Base-by-base conservation (phyloP, 1,139 yeast species). In the Pichia sp. region DNA sequence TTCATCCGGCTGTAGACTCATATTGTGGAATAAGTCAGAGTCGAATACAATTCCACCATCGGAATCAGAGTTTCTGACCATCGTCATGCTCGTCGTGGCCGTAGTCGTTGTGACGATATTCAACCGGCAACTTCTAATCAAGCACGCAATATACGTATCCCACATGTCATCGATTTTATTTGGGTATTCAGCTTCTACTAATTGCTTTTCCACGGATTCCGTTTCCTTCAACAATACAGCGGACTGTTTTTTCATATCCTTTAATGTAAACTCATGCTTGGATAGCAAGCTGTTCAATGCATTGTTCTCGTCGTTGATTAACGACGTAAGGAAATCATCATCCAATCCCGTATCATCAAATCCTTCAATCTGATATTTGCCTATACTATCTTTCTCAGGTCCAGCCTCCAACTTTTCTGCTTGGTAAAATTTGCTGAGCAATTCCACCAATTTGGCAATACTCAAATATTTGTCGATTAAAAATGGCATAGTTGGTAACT, bases 401-500 rank as follows among this genome's bases (percentile, higher is more conserved):
- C 15, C 16, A 26, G 47, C 29, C 26, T 29, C 26, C 30, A 44
- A 31, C 4, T n/a, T 23, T 13, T 48, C 45, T 30, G 15, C 26
- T 15, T 45, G 36, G 36, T 45, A 45, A 15, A 46, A 47, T 10
- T 47, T 29, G 15, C 45, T 40, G 8, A 48, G 45, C 38, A 81
- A 68, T 55, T 76, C 76, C 31, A 78, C 77, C 56, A 85, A 72
- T 64, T 85, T 85, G 0, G 85, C 82, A 54, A 84, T 74, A 57
- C 87, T 72, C 52, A 83, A 70, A 64, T 81, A 81, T 62, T 82
- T 84, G 64, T 86, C 92, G 57, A 87, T 84, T 49, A 85, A 71
- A 62, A 77, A 85, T 0, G 90, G 90, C 45, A 83, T 82, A 0
- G 85, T 80, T 1, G 90, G 90, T 43, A 85, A 70, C 60, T 84